Base-by-base conservation (phyloP, 2,329 filamentous ascomycete genomes). In the Aspergillus flavus region DNA sequence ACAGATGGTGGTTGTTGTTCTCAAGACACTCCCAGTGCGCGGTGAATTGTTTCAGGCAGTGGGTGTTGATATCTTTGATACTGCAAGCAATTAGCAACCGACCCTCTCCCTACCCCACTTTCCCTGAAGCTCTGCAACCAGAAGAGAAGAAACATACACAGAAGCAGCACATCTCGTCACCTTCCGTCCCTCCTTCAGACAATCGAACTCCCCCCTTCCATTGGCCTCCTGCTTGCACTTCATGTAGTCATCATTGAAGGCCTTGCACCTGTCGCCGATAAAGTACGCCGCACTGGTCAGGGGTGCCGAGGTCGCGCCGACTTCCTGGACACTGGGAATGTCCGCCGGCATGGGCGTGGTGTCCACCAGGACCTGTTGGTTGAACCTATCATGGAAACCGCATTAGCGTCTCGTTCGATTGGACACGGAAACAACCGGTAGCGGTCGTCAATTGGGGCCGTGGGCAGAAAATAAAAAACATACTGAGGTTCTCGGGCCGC, bases 161-260 rank as follows among this genome's bases (percentile, higher is more conserved):
- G 93, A 96, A 72, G 91, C 90, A 64, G 95, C 95, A 84, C 95
- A 99, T 82, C 95, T 88, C 72, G 95, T 99, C 66, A 99, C 95
- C 81, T 95, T 92, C 79, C 95, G 88, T 62, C 95, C 95, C 84
- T 99, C 95, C 85, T 92, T 94, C 86, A 99, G 83, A 82, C 95
- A 99, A 71, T 97, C 92, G 68, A 96, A 81, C 85, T 99, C 95
- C 79, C 93, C 95, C 80, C 87, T 89, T 73, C 95, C 95, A 67
- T 92, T 90, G 74, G 93, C 89, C 82, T 97, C 93, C 71, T 88
- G 92, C 90, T 99, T 99, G 91, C 95, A 99, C 84, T 96, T 92
- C 94, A 99, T 99, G 83, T 91, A 99, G 83, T 99, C 95, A 85
- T 99, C 95, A 82, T 98, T 98, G 86, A 94, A 99, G 62, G 91